Conservation (phyloP, 2,329 filamentous ascomycete genomes). For the Diaporthe amygdali region DNA sequence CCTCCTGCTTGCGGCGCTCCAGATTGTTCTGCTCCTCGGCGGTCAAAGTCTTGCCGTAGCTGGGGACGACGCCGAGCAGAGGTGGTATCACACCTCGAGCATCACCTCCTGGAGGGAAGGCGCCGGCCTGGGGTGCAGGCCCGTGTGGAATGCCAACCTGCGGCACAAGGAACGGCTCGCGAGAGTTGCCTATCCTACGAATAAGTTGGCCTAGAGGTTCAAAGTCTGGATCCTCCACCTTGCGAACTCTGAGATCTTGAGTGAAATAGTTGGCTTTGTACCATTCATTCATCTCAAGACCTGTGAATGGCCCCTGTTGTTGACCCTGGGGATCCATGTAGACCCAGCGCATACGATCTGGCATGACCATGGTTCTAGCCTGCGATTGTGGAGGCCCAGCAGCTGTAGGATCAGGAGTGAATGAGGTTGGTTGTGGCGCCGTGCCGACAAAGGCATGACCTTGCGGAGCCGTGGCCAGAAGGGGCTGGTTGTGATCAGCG, state of each 20-base stretch:
- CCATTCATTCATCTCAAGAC: conserved; percentile 99
- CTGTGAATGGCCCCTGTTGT: conserved; percentile 93
- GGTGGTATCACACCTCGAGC: conserved; percentile 78
- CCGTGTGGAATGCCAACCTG: conserved; percentile 96
- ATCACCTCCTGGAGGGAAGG: conserved; percentile 51
- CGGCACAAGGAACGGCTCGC: conserved; percentile 95
- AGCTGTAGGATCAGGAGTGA: conserved; percentile 41
- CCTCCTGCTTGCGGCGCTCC: conserved; percentile 95
- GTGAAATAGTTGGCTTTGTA: conserved; percentile 99
- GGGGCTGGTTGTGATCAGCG: conserved; percentile 43
- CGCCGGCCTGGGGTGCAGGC: conserved; percentile 60
- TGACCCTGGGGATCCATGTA: conserved; percentile 94
- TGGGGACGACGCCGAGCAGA: conserved; percentile 91
- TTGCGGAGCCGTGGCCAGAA: conserved; percentile 37
- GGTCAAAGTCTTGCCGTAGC: conserved; percentile 94
- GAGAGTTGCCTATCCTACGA: conserved; percentile 92
- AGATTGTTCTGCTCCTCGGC: conserved; percentile 98
- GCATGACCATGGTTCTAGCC: conserved; percentile 96
- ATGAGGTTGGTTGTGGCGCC: conserved; percentile 33
- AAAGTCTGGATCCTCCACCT: conserved; percentile 90
- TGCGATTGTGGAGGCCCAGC: conserved; percentile 66
- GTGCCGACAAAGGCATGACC: conserved; percentile 36
- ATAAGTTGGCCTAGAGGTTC: conserved; percentile 95
- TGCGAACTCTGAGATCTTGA: conserved; percentile 91
- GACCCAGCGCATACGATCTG: conserved; percentile 97